Base-by-base conservation (phyloP, 1,139 yeast genomes). In the Nakaseomyces sp. region DNA sequence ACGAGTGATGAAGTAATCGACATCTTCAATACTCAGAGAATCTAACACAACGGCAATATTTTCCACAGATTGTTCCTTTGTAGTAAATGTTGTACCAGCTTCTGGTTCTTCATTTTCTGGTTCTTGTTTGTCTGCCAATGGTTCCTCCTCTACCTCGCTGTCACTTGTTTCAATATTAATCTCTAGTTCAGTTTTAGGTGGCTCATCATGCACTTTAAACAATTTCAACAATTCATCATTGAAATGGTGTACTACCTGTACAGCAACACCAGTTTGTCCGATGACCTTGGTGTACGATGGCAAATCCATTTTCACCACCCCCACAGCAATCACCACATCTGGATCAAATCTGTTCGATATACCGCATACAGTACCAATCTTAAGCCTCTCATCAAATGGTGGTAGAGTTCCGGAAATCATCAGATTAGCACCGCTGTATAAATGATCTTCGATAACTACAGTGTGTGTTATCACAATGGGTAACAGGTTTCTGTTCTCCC, bases 331-430 rank as follows among this genome's bases (percentile, higher is more conserved):
- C 0, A 80, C 73, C 12, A 82, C 81, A 2, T 72, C 63, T 0
- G 95, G 94, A 19, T 69, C 58, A n/a, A 72, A 68, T 30, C 70
- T 68, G 48, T 77, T 75, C 0, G 80, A 85, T 29, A 91, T 71
- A 0, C 85, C 95, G 15, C 86, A 95, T n/a, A 81, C 60, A 0
- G 72, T 56, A 1, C 81, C 89, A 43, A 64, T 65, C 2, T 54
- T 56, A 4, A 76, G 50, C 3, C 51, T 43, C 0, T 52, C 42
- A 40, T 82, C 87, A 55, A 83, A 81, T 0, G 95, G 95, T 0
- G 87, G 84, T 5, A 84, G 69, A 2, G 91, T 78, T 0, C 98
- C 98, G 0, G 95, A 93, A 29, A 85, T 70, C 96, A 91, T 89
- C 54, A 91, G 69, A 60, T 89, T 82, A 0, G 97, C 96, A 7